Evolutionary conservation across 1,284 basidiomycete species (phyloP), one percentile per base, ranked within the genome.

Genomic region (Rhodotorula sp.): DNA sequence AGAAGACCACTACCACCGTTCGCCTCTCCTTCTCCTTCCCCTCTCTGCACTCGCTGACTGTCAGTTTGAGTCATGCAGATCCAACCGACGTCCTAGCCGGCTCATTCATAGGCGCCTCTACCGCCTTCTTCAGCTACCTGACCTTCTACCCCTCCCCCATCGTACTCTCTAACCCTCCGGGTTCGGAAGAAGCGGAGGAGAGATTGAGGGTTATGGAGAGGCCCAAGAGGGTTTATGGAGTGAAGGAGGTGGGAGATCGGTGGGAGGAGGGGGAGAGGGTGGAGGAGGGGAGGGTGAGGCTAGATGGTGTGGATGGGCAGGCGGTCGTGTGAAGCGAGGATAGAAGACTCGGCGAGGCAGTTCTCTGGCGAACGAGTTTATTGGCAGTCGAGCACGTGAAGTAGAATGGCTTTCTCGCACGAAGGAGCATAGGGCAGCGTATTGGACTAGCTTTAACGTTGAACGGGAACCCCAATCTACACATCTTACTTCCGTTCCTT

Each of bases 1-100:
- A 30, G 69, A 75, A 50, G 69, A 72, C 47, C 65, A 74, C 65
- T 68, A 64, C 59, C 76, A 77, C 62, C 76, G 40, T 44, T 44
- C 16, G 40, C 15, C 40, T 13, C 11, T 18, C 7, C 16, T 13
- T 44, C 40, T 34, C 34, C 34, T 44, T 44, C 40, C 40, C 16
- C 40, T 44, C 11, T 13, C 40, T 44, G 8, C 40, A 44, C 40
- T 44, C 10, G 11, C 11, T 44, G 11, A 44, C 10, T 13, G 3
- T 44, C 7, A 34, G 34, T 34, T 44, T 11, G 16, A 44, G 7
- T 4, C 40, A 13, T 18, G 40, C 40, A 44, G 40, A 76, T 46
- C 58, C 67, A 26, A 59, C 62, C 22, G 69, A 69, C 50, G 71
- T 77, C 28, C n/a, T 75, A 31, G 63, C 72, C 2, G 75, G 75